These are phyloP conservation scores for Trichosporon sp. DNA, from an alignment of 1,284 basidiomycete species.

Conservation along the genomic window DNA sequence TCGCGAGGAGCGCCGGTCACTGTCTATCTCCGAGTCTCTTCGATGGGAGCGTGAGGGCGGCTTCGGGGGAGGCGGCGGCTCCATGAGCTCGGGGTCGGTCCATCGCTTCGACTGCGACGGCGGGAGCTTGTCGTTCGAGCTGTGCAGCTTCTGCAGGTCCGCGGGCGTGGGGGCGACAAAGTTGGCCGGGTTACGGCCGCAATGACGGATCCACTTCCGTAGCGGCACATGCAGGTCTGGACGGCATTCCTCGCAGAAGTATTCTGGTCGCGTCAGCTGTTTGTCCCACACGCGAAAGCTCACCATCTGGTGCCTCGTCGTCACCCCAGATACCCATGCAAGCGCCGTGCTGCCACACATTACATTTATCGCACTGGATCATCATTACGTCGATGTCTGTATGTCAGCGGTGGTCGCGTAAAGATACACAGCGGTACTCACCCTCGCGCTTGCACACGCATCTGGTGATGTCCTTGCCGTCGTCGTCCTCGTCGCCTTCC, in stretches of 20 bases:
- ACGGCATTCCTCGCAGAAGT: conserved; percentile 90
- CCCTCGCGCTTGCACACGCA: conserved; percentile 89
- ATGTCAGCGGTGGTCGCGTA: conserved; percentile 13
- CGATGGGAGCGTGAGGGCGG: conserved; percentile 32
- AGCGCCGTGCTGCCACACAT: conserved; percentile 95
- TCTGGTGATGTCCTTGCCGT: conserved; percentile 77
- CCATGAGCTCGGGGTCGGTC: conserved; percentile 25
- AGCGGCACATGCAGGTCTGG: conserved; percentile 79
- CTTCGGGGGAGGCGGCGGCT: conserved; percentile 20
- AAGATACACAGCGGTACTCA: conserved; percentile 51
- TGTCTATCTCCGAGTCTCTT: conserved; percentile 6
- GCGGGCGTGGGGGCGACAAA: conserved; percentile 42
- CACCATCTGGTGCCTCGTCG: conserved; percentile 70
- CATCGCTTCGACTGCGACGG: conserved; percentile 50
- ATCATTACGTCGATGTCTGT: conserved; percentile 71
- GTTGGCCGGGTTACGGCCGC: conserved; percentile 35
- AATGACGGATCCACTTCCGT: conserved; percentile 58
- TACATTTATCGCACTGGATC: conserved; percentile 96
- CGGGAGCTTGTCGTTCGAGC: conserved; percentile 32
- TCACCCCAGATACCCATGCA: conserved; percentile 92
- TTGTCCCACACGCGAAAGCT: conserved; percentile 47
- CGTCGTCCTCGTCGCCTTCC: conserved; percentile 60
- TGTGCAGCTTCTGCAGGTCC: conserved; percentile 38
- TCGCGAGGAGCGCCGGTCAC: conserved; percentile 2
- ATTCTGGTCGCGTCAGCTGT: conserved; percentile 41